Base-by-base conservation (phyloP, 257 asterid genomes). In the Avicennia marina region DNA sequence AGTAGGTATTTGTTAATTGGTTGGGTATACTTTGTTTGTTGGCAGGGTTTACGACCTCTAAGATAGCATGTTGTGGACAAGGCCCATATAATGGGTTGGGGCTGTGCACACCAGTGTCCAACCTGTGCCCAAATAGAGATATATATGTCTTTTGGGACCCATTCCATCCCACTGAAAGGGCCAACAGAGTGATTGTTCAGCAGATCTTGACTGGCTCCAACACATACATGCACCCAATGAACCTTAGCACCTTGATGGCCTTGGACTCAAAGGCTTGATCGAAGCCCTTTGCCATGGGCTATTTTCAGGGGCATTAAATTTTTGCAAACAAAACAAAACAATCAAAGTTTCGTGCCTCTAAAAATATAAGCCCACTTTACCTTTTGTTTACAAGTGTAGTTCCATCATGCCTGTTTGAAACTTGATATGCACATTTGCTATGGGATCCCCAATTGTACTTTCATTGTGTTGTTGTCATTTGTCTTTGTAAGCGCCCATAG, bases 41-140 rank as follows among this genome's bases (percentile, higher is more conserved):
- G 41, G 33, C 73, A 83, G 87, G 94, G 20, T 84, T 84, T 53
- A 63, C 69, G 13, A 76, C 82, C 0, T 67, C 89, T 18, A 78
- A 76, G 68, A 73, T 74, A 11, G 94, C 94, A 27, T 84, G 94
- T 25, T 84, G 94, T 16, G 89, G 94, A 26, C 89, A 84, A 62
- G 94, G 94, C 0, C 86, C 84, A 0, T 72, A 64, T 25, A 84
- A 84, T 6, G 94, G 94, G 15, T 17, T 81, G 4, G 94, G 89
- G 0, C 60, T 78, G 1, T 84, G 94, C 54, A 84, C 82, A 8
- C 48, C 56, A 0, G 29, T 67, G 4, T 84, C 94, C 1, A 84
- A 76, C 60, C 45, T 84, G 45, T 84, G 94, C 36, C 74, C 89
- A 2, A 76, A 84, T 64, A 74, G 94, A 72, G 82, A 84, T 0